Evolutionary conservation across 2,329 filamentous ascomycete species (phyloP), one percentile per base, ranked within the genome.

Genomic region (Penicillium sclerotiorum): DNA sequence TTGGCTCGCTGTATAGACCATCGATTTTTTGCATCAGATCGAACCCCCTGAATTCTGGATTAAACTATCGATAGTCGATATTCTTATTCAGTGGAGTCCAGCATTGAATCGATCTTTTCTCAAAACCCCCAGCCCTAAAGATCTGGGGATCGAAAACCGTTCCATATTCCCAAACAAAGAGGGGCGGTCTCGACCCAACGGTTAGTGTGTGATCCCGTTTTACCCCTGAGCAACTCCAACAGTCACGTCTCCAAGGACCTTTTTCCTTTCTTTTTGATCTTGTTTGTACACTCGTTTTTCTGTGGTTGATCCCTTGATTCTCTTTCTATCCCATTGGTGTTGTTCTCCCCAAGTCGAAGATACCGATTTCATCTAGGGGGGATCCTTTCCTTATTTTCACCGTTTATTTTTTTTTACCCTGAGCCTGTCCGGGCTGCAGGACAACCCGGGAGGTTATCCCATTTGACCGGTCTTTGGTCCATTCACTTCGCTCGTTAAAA

Each of bases 341-440:
- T 20, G 18, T 32, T 35, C 25, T 41, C 35, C 58, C 46, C 50
- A 30, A 6, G 22, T 18, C 12, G 18, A 28, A 43, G 22, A 52
- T n/a, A n/a, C n/a, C n/a, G n/a, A n/a, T n/a, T n/a, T n/a, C n/a
- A n/a, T n/a, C n/a, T n/a, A n/a, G 49, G 47, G 50, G 52, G 40
- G 25, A 47, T 50, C 46, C 45, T 52, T 45, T 47, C 36, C 27
- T 23, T 42, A 15, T 4, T 17, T 35, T 39, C 40, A 33, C 20
- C 27, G 35, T 25, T 45, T 28, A 13, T 27, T 45, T 32, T 33
- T 41, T 50, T 55, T 46, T 51, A n/a, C 35, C 50, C 57, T 50
- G 46, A 53, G 49, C 56, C 56, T 61, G 44, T 40, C 53, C 57
- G 41, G 52, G 56, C 58, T 61, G 59, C 59, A 62, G 59, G 56